A percentile compares a stretch with the other conserved stretches of the same genome.
Evolutionary conservation across 148 eudicot species (phyloP).

Genomic region (Oxyria digyna): DNA sequence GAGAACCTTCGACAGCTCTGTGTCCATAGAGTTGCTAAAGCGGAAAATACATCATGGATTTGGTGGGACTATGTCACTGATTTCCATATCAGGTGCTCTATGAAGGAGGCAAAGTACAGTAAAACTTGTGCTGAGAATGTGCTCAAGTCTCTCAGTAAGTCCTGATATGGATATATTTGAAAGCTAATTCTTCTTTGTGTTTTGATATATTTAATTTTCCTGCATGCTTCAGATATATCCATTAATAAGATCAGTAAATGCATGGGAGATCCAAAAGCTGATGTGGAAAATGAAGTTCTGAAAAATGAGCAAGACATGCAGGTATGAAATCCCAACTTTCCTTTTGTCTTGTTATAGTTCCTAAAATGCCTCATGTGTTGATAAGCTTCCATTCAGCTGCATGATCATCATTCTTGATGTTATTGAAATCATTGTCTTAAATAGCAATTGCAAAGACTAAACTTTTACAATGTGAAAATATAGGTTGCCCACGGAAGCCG

Average conservation of each 20-base stretch:
- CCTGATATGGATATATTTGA: neutral
- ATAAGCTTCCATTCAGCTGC: neutral
- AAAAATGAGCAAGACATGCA: constrained; percentile 80
- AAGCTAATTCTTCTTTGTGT: neutral
- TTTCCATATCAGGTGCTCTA: constrained; percentile 86
- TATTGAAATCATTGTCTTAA: neutral
- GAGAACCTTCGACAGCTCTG: constrained; percentile 96
- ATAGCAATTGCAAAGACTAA: neutral
- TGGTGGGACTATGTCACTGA: constrained; percentile 99
- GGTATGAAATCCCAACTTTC: constrained; percentile 23
- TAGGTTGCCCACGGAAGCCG: constrained; percentile 86
- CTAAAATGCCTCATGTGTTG: neutral
- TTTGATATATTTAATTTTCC: neutral
- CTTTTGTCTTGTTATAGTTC: neutral
- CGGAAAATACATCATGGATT: constrained; percentile 62
- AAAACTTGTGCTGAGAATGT: constrained; percentile 67
- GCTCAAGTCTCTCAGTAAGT: constrained; percentile 66
- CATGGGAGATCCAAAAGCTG: constrained; percentile 78
- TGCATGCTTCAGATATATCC: constrained; percentile 39
- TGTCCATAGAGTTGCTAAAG: constrained; percentile 73
- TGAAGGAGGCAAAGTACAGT: constrained; percentile 69
- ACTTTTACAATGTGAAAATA: constrained; percentile 2
- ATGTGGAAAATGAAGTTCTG: constrained; percentile 70
- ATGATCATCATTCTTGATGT: neutral
- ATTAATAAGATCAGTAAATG: constrained; percentile 59